Percentiles rank a stretch among this genome's conserved stretches.
Evolutionary conservation across 768 basidiomycete species (phyloP).

Genomic region (Clavaria fumosa): DNA sequence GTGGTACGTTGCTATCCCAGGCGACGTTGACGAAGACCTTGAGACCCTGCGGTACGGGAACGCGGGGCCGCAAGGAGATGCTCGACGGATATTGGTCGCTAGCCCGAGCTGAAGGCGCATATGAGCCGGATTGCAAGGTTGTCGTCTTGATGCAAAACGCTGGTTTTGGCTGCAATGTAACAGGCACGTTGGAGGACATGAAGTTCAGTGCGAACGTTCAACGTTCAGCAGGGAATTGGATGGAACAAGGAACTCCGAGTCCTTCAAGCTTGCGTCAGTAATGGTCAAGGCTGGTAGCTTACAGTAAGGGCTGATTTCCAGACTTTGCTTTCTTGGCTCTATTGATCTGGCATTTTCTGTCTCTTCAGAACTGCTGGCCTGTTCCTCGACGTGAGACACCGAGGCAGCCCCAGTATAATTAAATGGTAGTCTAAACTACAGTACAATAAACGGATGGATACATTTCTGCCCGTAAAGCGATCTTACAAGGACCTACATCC

Average conservation of each 20-base stretch:
- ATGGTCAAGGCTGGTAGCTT: too few relatives aligned
- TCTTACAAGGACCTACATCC: not conserved
- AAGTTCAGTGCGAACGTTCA: too few relatives aligned
- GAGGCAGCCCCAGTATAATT: too few relatives aligned
- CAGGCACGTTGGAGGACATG: too few relatives aligned
- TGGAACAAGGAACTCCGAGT: not conserved
- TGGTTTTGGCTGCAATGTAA: conserved; percentile 38
- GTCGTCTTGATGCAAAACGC: conserved; percentile 61
- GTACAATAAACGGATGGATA: too few relatives aligned
- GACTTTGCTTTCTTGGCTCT: too few relatives aligned
- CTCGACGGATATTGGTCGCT: conserved; percentile 5
- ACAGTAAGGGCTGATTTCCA: too few relatives aligned
- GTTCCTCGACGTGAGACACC: too few relatives aligned
- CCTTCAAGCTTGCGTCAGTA: too few relatives aligned
- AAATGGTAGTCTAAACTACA: too few relatives aligned
- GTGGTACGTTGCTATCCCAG: conserved; percentile 53
- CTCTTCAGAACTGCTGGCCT: too few relatives aligned
- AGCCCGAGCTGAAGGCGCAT: conserved; percentile 17
- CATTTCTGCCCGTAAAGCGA: not conserved
- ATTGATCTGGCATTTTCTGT: too few relatives aligned
- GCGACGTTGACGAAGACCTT: conserved; percentile 69
- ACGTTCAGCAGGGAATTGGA: not conserved
- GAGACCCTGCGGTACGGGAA: conserved; percentile 28
- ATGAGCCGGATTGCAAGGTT: conserved; percentile 25
- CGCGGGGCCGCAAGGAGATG: conserved; percentile 16